These are phyloP conservation scores for Tetrastigma voinierianum DNA, from an alignment of 164 flowering plant genomes.

Conservation along the genomic window DNA sequence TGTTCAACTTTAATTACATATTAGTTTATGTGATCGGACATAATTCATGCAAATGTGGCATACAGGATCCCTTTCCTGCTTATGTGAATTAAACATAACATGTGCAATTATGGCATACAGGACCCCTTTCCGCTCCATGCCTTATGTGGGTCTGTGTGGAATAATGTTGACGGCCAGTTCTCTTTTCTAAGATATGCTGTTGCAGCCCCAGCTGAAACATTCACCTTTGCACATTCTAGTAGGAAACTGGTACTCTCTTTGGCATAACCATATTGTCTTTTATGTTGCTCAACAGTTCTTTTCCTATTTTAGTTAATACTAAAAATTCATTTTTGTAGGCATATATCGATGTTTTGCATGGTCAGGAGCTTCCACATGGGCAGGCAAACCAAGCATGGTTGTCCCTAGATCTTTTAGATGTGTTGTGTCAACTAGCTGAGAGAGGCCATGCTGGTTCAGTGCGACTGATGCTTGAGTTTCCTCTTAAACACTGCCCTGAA, in stretches of 20 bases:
- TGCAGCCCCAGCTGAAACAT: slow-evolving; percentile 69
- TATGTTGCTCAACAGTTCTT: too few relatives aligned
- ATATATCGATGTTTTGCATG: slow-evolving; percentile 47
- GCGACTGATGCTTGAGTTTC: slow-evolving; percentile 59
- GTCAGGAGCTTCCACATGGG: slow-evolving; percentile 51
- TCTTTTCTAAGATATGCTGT: slow-evolving; percentile 87
- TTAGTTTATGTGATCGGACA: too few relatives aligned
- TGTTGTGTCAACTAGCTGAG: slow-evolving; percentile 83
- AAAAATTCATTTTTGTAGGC: slow-evolving; percentile 41
- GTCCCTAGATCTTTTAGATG: slow-evolving; percentile 76
- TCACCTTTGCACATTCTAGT: slow-evolving; percentile 64
- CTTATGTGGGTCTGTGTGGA: slow-evolving; percentile 86
- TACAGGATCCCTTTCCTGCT: slow-evolving; percentile 83
- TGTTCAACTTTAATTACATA: too few relatives aligned
- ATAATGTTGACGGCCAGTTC: slow-evolving; percentile 76
- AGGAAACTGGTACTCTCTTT: slow-evolving; percentile 59
- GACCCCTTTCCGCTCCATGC: slow-evolving; percentile 87
- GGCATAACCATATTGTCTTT: too few relatives aligned
- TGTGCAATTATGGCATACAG: slow-evolving; percentile 32
- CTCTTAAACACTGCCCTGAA: slow-evolving; percentile 75
- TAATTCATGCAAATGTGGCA: not conserved
- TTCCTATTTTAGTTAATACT: not conserved
- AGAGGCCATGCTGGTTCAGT: slow-evolving; percentile 72
- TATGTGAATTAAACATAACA: too few relatives aligned
- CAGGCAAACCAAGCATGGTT: slow-evolving; percentile 73